These are phyloP conservation scores for Euphorbia celastroides DNA, from an alignment of 441 rosid genomes.

Conservation along the genomic window DNA sequence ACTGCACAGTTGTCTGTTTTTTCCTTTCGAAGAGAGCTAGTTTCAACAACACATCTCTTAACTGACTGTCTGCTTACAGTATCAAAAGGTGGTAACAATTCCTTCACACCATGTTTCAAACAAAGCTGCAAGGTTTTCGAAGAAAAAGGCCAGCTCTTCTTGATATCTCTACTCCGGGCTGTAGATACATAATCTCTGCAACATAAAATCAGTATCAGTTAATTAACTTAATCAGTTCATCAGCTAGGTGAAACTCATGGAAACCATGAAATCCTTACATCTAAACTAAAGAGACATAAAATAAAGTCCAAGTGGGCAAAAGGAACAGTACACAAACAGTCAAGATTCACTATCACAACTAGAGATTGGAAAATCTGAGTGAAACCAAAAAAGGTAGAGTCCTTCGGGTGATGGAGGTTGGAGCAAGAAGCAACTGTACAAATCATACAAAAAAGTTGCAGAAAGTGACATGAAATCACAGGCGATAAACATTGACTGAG, in stretches of 20 bases:
- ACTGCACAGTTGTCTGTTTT: constrained; percentile 23
- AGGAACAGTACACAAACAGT: constrained; percentile 24
- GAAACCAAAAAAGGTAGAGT: too few species aligned
- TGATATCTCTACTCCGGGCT: constrained; percentile 67
- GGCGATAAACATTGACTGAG: constrained; percentile 15
- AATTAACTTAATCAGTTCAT: not conserved
- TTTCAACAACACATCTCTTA: constrained; percentile 33
- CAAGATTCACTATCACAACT: constrained; percentile 19
- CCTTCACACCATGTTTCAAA: constrained; percentile 78
- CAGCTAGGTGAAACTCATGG: not conserved
- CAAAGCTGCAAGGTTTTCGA: constrained; percentile 63
- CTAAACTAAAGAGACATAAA: constrained; percentile 10
- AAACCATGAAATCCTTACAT: constrained; percentile 10
- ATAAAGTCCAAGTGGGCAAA: constrained; percentile 17
- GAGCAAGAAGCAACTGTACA: constrained; percentile 21
- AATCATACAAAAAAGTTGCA: constrained; percentile 13
- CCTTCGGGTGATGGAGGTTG: too few species aligned
- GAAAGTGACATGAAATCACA: constrained; percentile 36
- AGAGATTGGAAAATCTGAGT: constrained; percentile 11
- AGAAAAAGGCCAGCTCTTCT: constrained; percentile 95
- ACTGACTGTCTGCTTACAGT: constrained; percentile 37
- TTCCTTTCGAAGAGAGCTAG: constrained; percentile 25
- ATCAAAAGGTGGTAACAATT: constrained; percentile 69
- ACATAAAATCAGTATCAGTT: constrained; percentile 8
- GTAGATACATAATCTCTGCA: constrained; percentile 88